phyloP scores from a whole-genome alignment of 1,284 basidiomycete genomes.

The Rhodotorula glutinis region DNA sequence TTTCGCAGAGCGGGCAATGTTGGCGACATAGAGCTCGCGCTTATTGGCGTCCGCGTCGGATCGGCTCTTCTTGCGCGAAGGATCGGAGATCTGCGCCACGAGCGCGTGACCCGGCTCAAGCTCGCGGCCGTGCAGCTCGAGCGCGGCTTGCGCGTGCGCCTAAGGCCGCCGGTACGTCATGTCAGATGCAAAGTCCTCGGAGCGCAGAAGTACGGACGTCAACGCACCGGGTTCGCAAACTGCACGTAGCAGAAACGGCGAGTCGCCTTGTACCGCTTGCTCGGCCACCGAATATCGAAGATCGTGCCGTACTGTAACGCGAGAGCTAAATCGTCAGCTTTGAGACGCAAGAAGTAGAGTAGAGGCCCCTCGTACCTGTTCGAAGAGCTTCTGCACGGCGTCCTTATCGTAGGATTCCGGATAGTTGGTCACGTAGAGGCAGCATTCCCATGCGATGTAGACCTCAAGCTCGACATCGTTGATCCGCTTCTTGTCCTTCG shows the following conservation, averaged over 20 bases:
- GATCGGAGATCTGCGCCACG: conserved; percentile 85
- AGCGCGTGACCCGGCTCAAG: conserved; percentile 60
- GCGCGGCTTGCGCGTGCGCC: conserved; percentile 70
- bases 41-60: conserved; percentile 77
- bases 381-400: conserved; percentile 71
- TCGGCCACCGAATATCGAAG: conserved; percentile 96
- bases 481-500: conserved; percentile 87
- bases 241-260: conserved; percentile 95
- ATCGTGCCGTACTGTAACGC: conserved; percentile 71
- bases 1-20: conserved; percentile 69
- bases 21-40: conserved; percentile 78
- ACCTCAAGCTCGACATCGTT: conserved; percentile 67
- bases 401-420: conserved; percentile 78
- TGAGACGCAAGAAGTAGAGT: neutral
- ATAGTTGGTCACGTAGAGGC: conserved; percentile 95
- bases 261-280: conserved; percentile 86
- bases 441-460: conserved; percentile 87
- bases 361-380: conserved; percentile 56
- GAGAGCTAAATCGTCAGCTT: neutral
- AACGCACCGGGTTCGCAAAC: conserved; percentile 71
- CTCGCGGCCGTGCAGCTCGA: conserved; percentile 72
- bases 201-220: neutral
- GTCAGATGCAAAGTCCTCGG: neutral
- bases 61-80: conserved; percentile 78
- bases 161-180: conserved; percentile 44